phyloP scores from a whole-genome alignment of 2,329 filamentous ascomycete genomes.

The Ophiobolus disseminans region DNA sequence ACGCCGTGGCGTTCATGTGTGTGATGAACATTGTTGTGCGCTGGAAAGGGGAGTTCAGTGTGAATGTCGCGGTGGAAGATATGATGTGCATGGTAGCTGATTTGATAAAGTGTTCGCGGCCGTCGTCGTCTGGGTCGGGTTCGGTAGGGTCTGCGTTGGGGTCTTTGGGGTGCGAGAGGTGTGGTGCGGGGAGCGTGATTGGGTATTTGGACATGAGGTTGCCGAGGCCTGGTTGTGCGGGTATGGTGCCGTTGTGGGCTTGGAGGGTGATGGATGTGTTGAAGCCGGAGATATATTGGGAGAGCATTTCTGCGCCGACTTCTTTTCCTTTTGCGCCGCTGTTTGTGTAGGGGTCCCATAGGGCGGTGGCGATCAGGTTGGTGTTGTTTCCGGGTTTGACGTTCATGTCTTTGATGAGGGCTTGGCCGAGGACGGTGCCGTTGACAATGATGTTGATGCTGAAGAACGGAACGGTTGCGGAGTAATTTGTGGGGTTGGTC shows the following conservation, averaged over 20 bases:
- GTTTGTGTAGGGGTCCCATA: slow-evolving; percentile 73
- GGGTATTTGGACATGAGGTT: slow-evolving; percentile 74
- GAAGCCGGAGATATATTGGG: slow-evolving; percentile 84
- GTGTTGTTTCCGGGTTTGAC: slow-evolving; percentile 75
- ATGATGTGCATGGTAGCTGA: slow-evolving; percentile 85
- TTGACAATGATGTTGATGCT: slow-evolving; percentile 80
- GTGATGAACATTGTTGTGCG: slow-evolving; percentile 79
- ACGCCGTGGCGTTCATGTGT: slow-evolving; percentile 81
- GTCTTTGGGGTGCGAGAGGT: slow-evolving; percentile 64
- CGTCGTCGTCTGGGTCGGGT: slow-evolving; percentile 47
- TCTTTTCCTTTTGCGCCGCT: slow-evolving; percentile 67
- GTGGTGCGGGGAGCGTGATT: slow-evolving; percentile 75
- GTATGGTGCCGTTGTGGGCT: slow-evolving; percentile 75
- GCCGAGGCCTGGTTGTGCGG: slow-evolving; percentile 74
- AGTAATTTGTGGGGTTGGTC: slow-evolving; percentile 89
- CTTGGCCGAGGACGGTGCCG: slow-evolving; percentile 76
- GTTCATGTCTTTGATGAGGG: slow-evolving; percentile 68
- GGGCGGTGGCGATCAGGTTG: slow-evolving; percentile 69
- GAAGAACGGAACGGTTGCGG: slow-evolving; percentile 79
- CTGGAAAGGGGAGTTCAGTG: slow-evolving; percentile 77
- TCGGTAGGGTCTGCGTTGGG: slow-evolving; percentile 44
- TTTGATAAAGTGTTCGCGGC: slow-evolving; percentile 74
- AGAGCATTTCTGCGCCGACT: slow-evolving; percentile 76
- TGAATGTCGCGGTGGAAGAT: slow-evolving; percentile 85
- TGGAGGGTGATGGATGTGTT: slow-evolving; percentile 82